Percentiles rank a stretch among this genome's conserved stretches.
Conservation (phyloP, 2,329 filamentous ascomycete species). For the Alternaria consortialis region DNA sequence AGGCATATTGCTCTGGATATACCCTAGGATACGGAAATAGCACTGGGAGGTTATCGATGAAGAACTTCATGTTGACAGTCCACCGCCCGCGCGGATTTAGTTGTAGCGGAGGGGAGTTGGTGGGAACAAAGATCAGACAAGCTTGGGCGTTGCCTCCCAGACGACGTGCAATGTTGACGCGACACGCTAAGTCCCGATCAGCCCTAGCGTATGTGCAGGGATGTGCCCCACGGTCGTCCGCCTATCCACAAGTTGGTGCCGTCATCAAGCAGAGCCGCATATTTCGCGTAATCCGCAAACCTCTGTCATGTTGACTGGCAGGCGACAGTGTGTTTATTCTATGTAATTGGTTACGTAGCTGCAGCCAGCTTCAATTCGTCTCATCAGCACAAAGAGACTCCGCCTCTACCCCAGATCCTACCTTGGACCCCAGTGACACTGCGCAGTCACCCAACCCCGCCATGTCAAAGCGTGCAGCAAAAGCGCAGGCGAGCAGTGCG, state of each 20-base stretch:
- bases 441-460: conserved; percentile 16
- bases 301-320: neutral
- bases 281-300: conserved; percentile 13
- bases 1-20: conserved; percentile 68
- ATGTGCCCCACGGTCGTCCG: conserved; percentile 18
- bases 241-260: conserved; percentile 28
- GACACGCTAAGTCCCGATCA: conserved; percentile 4
- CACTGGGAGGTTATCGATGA: conserved; percentile 76
- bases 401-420: neutral
- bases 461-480: conserved; percentile 69
- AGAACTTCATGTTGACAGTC: conserved; percentile 73
- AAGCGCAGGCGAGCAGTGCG: conserved; percentile 70
- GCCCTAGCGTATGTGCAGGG: conserved; percentile 16
- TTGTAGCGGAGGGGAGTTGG: conserved; percentile 30
- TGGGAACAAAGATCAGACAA: conserved; percentile 15
- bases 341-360: conserved; percentile 1
- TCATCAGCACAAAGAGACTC: neutral
- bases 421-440: neutral
- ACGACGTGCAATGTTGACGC: conserved; percentile 11
- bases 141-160: conserved; percentile 20
- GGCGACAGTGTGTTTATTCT: conserved; percentile 10
- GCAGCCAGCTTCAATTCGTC: neutral
- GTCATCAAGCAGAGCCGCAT: conserved; percentile 33
- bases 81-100: conserved; percentile 29
- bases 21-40: conserved; percentile 79